Evolutionary conservation across 2,329 filamentous ascomycete species (phyloP).

Genomic region (Eutypa lata): DNA sequence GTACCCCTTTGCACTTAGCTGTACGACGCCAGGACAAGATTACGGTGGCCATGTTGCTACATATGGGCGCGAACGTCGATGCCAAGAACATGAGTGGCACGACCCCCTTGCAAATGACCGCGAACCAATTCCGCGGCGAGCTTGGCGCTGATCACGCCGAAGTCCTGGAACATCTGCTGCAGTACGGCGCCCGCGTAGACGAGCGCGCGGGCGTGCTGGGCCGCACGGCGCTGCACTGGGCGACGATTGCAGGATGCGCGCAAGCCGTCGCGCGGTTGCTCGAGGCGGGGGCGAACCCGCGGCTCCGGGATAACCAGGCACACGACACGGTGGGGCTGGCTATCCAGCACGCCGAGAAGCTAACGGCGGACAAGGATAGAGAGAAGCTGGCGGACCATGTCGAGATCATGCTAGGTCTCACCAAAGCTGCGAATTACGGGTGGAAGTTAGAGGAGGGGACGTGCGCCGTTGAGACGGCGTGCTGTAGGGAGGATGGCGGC

Average conservation of each 20-base stretch:
- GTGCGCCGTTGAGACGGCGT: constrained; percentile 3
- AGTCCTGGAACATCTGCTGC: constrained; percentile 5
- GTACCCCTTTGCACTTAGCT: constrained; percentile 6
- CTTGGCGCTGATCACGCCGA: constrained; percentile 4
- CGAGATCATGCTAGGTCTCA: constrained; percentile 7
- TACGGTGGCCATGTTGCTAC: constrained; percentile 5
- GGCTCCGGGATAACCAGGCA: not conserved
- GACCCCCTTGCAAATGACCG: constrained; percentile 6
- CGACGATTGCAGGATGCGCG: constrained; percentile 3
- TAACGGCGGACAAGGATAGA: not conserved
- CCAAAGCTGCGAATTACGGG: not conserved
- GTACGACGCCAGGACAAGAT: constrained; percentile 7
- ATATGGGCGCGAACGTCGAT: constrained; percentile 5
- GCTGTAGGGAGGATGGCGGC: too few relatives aligned
- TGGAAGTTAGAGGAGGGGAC: not conserved
- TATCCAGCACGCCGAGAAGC: constrained; percentile 1
- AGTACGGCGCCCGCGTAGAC: constrained; percentile 2
- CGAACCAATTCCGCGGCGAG: constrained; percentile 8
- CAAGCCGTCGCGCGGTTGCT: constrained; percentile 6
- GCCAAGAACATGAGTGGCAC: constrained; percentile 4
- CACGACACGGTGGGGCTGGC: constrained; percentile 5
- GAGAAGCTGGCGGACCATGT: constrained; percentile 6
- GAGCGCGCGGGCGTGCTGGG: constrained; percentile 5
- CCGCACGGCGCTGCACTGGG: constrained; percentile 6
- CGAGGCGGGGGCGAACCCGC: constrained; percentile 1